These are phyloP conservation scores for Gardenia jasminoides DNA, from an alignment of 257 asterid genomes.

Conservation along the genomic window DNA sequence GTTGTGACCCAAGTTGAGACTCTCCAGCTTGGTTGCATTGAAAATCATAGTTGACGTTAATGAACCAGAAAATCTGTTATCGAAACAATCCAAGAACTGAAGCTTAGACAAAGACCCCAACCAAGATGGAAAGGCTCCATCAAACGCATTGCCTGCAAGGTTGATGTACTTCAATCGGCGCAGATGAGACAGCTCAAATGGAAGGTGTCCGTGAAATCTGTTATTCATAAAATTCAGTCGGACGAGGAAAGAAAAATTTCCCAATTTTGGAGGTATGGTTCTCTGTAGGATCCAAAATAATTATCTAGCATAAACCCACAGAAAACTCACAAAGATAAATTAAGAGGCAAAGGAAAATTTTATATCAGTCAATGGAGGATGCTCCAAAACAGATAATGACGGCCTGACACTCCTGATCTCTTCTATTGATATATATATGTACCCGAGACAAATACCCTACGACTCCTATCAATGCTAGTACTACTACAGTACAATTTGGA, in stretches of 20 bases:
- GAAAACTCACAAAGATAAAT: too few relatives aligned
- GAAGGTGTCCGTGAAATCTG: slow-evolving; percentile 18
- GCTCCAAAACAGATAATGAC: too few relatives aligned
- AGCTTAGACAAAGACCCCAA: slow-evolving; percentile 11
- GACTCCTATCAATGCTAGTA: too few relatives aligned
- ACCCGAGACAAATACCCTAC: too few relatives aligned
- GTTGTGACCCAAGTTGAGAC: not conserved
- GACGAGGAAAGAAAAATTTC: slow-evolving; percentile 21
- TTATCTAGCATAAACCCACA: too few relatives aligned
- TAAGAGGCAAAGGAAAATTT: too few relatives aligned
- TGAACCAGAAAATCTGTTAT: slow-evolving; percentile 6
- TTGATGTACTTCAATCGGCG: slow-evolving; percentile 11
- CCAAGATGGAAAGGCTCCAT: slow-evolving; percentile 24
- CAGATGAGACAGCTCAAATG: not conserved
- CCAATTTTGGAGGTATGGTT: not conserved
- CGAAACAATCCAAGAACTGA: not conserved
- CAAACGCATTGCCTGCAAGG: slow-evolving; percentile 16
- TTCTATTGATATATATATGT: too few relatives aligned
- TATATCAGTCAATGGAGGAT: too few relatives aligned
- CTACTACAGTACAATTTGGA: too few relatives aligned
- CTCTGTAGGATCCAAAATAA: too few relatives aligned
- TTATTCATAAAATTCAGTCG: slow-evolving; percentile 23
- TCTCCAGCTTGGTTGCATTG: slow-evolving; percentile 3
- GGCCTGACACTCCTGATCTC: too few relatives aligned
- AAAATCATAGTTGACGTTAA: not conserved